A percentile compares a stretch with the other conserved stretches of the same genome.
Evolutionary conservation across 2,329 filamentous ascomycete genomes (phyloP).

Genomic region (Phaeosphaeria sp.): DNA sequence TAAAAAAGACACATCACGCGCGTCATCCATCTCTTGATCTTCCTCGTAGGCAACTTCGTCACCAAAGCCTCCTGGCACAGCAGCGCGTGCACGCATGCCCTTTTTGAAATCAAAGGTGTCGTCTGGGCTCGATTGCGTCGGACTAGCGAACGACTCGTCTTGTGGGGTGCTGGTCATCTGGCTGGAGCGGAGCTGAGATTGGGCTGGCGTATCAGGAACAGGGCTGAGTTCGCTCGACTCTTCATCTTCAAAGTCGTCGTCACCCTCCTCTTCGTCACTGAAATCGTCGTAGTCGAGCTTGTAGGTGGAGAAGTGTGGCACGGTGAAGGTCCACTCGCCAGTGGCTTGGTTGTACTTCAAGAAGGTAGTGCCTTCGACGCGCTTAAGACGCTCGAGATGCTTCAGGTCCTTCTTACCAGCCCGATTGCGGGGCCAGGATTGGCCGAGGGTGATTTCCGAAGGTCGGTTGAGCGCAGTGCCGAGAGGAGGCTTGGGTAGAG

Average conservation of each 20-base stretch:
- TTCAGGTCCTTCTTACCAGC: slow-evolving; percentile 74
- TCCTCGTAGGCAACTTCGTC: slow-evolving; percentile 61
- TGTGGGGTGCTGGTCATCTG: slow-evolving; percentile 44
- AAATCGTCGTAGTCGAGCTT: slow-evolving; percentile 75
- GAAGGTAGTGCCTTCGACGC: slow-evolving; percentile 81
- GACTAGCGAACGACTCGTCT: slow-evolving; percentile 48
- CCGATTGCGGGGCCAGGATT: slow-evolving; percentile 86
- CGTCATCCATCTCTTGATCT: slow-evolving; percentile 62
- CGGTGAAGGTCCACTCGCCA: slow-evolving; percentile 88
- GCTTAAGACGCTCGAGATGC: slow-evolving; percentile 81
- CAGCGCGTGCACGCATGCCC: slow-evolving; percentile 53
- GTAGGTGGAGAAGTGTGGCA: slow-evolving; percentile 98
- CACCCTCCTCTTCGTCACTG: slow-evolving; percentile 66
- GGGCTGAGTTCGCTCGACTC: slow-evolving; percentile 48
- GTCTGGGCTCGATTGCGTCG: slow-evolving; percentile 53
- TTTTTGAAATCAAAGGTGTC: slow-evolving; percentile 64
- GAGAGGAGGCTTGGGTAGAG: slow-evolving; percentile 31
- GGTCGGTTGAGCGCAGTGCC: slow-evolving; percentile 93
- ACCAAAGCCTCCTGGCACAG: slow-evolving; percentile 83
- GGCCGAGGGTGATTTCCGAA: slow-evolving; percentile 83
- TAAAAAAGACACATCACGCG: slow-evolving; percentile 78
- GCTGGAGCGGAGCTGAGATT: slow-evolving; percentile 34
- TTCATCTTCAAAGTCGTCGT: neutral
- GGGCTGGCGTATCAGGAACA: slow-evolving; percentile 54
- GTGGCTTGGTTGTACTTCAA: slow-evolving; percentile 78